Percentiles rank a stretch among this genome's conserved stretches.
These are phyloP conservation scores for Botrytis galanthina DNA, from an alignment of 2,329 filamentous ascomycete species.

Conservation along the genomic window DNA sequence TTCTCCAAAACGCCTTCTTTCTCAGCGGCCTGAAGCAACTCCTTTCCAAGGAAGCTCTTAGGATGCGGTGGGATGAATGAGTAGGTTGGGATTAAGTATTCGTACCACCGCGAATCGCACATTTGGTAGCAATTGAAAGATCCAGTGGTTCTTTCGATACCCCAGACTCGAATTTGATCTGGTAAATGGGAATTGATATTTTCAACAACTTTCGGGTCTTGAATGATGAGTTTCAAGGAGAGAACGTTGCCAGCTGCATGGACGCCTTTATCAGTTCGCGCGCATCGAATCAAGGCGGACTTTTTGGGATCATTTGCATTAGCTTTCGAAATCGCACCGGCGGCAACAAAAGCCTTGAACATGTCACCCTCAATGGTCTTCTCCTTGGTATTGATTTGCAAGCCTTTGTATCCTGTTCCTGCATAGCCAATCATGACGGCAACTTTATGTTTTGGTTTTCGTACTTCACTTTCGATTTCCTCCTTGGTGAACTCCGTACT, in stretches of 20 bases:
- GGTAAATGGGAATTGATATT: slow-evolving; percentile 88
- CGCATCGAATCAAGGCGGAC: slow-evolving; percentile 88
- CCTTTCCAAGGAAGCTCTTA: slow-evolving; percentile 78
- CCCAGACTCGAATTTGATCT: slow-evolving; percentile 92
- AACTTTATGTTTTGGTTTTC: slow-evolving; percentile 92
- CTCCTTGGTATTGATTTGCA: slow-evolving; percentile 81
- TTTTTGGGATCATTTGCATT: slow-evolving; percentile 98
- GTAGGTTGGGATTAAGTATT: slow-evolving; percentile 93
- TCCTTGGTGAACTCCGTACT: slow-evolving; percentile 61
- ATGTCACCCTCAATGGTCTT: slow-evolving; percentile 96
- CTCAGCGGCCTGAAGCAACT: slow-evolving; percentile 74
- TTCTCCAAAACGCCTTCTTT: slow-evolving; percentile 69
- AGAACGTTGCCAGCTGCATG: slow-evolving; percentile 95
- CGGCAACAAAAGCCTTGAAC: slow-evolving; percentile 86
- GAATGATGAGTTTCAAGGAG: slow-evolving; percentile 91
- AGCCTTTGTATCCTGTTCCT: slow-evolving; percentile 93
- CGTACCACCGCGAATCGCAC: slow-evolving; percentile 94
- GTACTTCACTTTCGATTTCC: slow-evolving; percentile 83
- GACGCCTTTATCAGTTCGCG: slow-evolving; percentile 94
- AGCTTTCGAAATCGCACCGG: slow-evolving; percentile 91
- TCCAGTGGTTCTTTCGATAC: slow-evolving; percentile 83
- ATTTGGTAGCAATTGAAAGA: slow-evolving; percentile 92
- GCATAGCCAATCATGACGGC: slow-evolving; percentile 95
- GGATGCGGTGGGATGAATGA: slow-evolving; percentile 91
- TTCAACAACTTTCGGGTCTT: slow-evolving; percentile 80